A percentile compares a stretch with the other conserved stretches of the same genome.
phyloP scores from a whole-genome alignment of 177 flowering plant species.

The Vitis hybrid region DNA sequence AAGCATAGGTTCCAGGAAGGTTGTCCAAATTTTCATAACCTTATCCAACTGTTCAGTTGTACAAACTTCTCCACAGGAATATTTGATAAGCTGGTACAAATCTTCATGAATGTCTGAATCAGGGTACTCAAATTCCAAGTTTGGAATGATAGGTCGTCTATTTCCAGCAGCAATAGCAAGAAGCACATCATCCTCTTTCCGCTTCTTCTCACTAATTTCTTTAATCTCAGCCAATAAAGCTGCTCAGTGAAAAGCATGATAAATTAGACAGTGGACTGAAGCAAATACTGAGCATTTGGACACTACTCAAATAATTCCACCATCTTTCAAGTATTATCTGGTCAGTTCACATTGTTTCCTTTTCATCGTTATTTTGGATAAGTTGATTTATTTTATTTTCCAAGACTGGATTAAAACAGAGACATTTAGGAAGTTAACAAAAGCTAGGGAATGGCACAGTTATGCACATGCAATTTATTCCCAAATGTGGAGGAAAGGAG shows the following conservation, averaged over 20 bases:
- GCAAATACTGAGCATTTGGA: neutral
- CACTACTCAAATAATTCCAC: neutral
- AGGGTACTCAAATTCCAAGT: constrained; percentile 72
- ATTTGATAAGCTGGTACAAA: constrained; percentile 73
- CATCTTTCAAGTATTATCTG: too few relatives aligned
- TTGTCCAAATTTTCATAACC: constrained; percentile 89
- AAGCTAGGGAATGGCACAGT: too few relatives aligned
- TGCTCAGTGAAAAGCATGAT: constrained; percentile 28
- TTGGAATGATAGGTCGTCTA: constrained; percentile 59
- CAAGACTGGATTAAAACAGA: too few relatives aligned
- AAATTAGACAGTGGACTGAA: neutral
- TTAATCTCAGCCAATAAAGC: constrained; percentile 85
- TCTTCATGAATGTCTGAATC: constrained; percentile 88
- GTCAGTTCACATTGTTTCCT: too few relatives aligned
- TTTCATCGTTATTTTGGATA: too few relatives aligned
- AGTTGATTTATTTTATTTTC: too few relatives aligned
- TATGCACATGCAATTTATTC: too few relatives aligned
- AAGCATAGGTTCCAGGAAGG: constrained; percentile 76
- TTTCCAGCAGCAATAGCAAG: constrained; percentile 84
- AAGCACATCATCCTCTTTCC: constrained; percentile 75
- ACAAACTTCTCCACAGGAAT: constrained; percentile 82
- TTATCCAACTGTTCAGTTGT: constrained; percentile 78
- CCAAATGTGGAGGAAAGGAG: too few relatives aligned
- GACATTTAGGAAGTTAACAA: too few relatives aligned
- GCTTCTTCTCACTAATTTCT: constrained; percentile 82